Evolutionary conservation across 2,329 filamentous ascomycete species (phyloP).

Genomic region (Sporothrix euskadiensis): DNA sequence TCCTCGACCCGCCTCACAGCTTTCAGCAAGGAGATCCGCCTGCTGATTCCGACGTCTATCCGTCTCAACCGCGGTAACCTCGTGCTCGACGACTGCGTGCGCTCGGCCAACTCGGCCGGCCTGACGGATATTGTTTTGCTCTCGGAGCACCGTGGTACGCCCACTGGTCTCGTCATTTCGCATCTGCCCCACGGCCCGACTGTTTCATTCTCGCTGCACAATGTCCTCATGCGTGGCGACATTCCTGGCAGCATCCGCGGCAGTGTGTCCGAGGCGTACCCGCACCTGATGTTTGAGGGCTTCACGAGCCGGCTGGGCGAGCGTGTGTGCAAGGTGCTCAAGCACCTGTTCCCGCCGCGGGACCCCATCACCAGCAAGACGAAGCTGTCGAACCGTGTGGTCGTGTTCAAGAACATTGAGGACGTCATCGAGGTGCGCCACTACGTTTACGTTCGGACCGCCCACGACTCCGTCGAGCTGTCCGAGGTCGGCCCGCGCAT

Average conservation of each 20-base stretch:
- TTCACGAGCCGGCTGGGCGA: slow-evolving; percentile 80
- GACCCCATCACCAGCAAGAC: slow-evolving; percentile 69
- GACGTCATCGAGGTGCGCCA: slow-evolving; percentile 92
- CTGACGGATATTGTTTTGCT: slow-evolving; percentile 83
- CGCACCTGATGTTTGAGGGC: slow-evolving; percentile 92
- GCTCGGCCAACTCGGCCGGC: slow-evolving; percentile 75
- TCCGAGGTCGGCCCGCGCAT: slow-evolving; percentile 90
- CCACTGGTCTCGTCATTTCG: slow-evolving; percentile 75
- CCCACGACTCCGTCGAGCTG: slow-evolving; percentile 84
- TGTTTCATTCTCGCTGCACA: slow-evolving; percentile 81
- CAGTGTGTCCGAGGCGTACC: slow-evolving; percentile 88
- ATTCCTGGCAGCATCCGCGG: slow-evolving; percentile 85
- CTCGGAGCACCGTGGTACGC: slow-evolving; percentile 90
- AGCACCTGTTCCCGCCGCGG: slow-evolving; percentile 90
- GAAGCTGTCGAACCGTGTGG: slow-evolving; percentile 83
- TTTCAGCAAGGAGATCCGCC: slow-evolving; percentile 79
- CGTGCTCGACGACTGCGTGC: slow-evolving; percentile 80
- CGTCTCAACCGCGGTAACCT: slow-evolving; percentile 89
- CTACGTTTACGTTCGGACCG: slow-evolving; percentile 77
- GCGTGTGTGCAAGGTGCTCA: slow-evolving; percentile 83
- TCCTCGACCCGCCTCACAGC: slow-evolving; percentile 81
- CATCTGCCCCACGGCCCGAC: slow-evolving; percentile 86
- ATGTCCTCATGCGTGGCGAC: slow-evolving; percentile 88
- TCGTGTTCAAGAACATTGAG: slow-evolving; percentile 93
- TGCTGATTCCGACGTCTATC: slow-evolving; percentile 81